Conservation (phyloP, 176 grass and related monocot genomes). For the Juncus inflexus region DNA sequence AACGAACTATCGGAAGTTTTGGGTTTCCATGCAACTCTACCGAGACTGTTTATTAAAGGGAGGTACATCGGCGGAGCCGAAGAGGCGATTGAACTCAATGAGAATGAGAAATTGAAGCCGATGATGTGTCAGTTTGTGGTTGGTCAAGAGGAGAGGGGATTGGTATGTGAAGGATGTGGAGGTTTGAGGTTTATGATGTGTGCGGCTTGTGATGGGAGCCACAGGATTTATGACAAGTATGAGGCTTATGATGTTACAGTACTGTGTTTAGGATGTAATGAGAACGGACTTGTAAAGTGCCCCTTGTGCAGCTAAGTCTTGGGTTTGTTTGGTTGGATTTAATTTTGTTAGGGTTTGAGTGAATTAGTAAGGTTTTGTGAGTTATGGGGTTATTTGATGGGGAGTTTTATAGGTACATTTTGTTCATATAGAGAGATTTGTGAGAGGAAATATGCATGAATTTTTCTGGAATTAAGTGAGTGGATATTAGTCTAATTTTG, state of each 20-base stretch:
- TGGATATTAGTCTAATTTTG: too few species aligned
- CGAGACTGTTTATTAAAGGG: constrained; percentile 63
- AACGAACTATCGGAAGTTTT: constrained; percentile 58
- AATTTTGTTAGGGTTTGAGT: too few species aligned
- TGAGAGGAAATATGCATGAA: too few species aligned
- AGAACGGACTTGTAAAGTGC: constrained; percentile 20
- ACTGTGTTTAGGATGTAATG: constrained; percentile 24
- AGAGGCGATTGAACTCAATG: constrained; percentile 61
- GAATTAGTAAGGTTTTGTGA: too few species aligned
- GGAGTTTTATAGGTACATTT: too few species aligned
- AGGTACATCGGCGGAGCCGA: constrained; percentile 68
- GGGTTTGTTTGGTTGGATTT: too few species aligned
- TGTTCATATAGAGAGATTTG: too few species aligned
- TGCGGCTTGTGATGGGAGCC: constrained; percentile 59
- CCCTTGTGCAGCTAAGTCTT: constrained; percentile 30
- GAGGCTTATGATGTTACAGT: background rate
- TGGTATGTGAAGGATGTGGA: constrained; percentile 47
- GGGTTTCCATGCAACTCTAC: constrained; percentile 32
- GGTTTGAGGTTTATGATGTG: constrained; percentile 73
- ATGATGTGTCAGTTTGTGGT: constrained; percentile 30
- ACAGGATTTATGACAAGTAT: constrained; percentile 54
- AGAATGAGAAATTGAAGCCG: constrained; percentile 40
- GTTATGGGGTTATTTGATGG: too few species aligned
- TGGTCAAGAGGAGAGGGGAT: constrained; percentile 12
- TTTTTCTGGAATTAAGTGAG: too few species aligned